Evolutionary conservation across 2,329 filamentous ascomycete genomes (phyloP).

Genomic region (Trichoderma semiorbis): DNA sequence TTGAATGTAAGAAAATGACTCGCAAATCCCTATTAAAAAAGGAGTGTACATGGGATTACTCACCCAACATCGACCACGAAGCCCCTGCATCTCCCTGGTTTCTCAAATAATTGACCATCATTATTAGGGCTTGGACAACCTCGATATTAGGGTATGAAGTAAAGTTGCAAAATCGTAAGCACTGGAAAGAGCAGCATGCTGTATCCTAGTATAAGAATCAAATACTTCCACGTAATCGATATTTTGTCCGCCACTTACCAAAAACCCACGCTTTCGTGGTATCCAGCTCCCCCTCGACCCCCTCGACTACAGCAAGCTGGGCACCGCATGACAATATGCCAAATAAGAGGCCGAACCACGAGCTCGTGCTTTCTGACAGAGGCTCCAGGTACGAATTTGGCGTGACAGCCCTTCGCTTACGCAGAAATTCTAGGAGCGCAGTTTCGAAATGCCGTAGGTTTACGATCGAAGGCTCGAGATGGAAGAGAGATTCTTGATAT

Average conservation of each 20-base stretch:
- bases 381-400: background rate
- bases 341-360: background rate
- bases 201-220: background rate
- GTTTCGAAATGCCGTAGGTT: background rate
- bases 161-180: conserved; percentile 9
- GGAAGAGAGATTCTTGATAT: conserved; percentile 1
- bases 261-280: conserved; percentile 7
- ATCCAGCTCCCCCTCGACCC: background rate
- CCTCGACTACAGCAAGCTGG: background rate
- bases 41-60: background rate
- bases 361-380: background rate
- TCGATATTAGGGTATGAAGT: conserved; percentile 6
- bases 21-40: background rate
- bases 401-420: background rate
- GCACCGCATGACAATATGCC: background rate
- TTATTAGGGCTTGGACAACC: conserved; percentile 4
- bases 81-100: conserved; percentile 9
- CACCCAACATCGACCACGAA: conserved; percentile 10
- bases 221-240: background rate
- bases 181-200: conserved; percentile 9
- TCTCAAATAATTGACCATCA: conserved; percentile 3
- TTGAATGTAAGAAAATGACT: background rate
- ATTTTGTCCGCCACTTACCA: background rate
- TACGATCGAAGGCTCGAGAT: conserved; percentile 7
- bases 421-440: background rate